Evolutionary conservation across 495 filamentous ascomycete genomes (phyloP), one percentile per base, ranked within the genome.

Genomic region (Astrocystis sublimbata): DNA sequence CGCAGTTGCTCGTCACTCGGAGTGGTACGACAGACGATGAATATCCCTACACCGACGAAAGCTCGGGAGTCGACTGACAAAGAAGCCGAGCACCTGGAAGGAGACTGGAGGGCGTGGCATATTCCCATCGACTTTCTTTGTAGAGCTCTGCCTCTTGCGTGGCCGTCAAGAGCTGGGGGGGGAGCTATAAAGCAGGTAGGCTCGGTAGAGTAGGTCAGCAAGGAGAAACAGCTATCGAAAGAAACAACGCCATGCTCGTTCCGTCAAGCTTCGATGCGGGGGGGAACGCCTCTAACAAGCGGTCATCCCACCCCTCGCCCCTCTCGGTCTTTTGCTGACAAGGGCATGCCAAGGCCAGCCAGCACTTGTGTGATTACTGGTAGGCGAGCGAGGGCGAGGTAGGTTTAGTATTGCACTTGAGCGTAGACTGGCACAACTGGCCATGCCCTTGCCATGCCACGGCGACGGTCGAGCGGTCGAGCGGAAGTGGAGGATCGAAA

Each of bases 401-500:
- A n/a, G n/a, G n/a, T n/a, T n/a, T n/a, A n/a, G 35, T 49, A 40
- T 24, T 43, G 50, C 60, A 56, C n/a, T 30, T 38, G 13, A 33
- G 24, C 59, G 46, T 17, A 49, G 5, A 15, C n/a, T 2, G 3
- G 4, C 2, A 58, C 55, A 19, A 13, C 38, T n/a, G n/a, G n/a
- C n/a, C n/a, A n/a, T n/a, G n/a, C n/a, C n/a, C n/a, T n/a, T n/a
- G n/a, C 50, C 59, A 57, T 63, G 52, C 26, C 53, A 55, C 51
- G 21, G 35, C 63, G 63, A 43, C 50, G 41, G 58, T 64, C 49
- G 52, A 65, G 60, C 68, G 68, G 68, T 69, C 69, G 69, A 71
- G 66, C 69, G 69, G 69, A 71, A 69, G 66, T 63, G 21, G 26
- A 54, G 28, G 62, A 62, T 59, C 31, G 49, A 55, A 24, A 17